Base-by-base conservation (phyloP, 2,329 filamentous ascomycete genomes). In the Aureobasidium vineae region DNA sequence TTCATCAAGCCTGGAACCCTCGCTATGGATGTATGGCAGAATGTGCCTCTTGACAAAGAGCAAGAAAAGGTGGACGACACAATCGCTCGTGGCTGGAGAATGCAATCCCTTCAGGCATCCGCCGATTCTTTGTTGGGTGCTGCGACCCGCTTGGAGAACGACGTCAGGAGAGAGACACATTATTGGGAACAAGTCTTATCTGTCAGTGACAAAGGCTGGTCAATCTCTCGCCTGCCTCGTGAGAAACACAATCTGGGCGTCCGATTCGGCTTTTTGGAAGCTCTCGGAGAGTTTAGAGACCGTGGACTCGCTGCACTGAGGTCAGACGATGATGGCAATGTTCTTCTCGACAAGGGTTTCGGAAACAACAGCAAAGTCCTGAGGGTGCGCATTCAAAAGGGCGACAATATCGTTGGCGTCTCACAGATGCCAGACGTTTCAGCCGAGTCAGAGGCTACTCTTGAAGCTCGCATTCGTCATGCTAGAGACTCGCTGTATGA, bases 161-260 rank as follows among this genome's bases (percentile, higher is more conserved):
- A 97, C 75, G 89, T 96, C 40, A 83, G 85, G 11, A 86, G 87
- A 36, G 95, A 99, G 79, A 88, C 88, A 1, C 88, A 85, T 71
- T 99, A 96, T 77, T 99, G 95, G 95, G 85, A 90, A 65, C 89
- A 96, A 72, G 85, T 98, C 2, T 80, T 96, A 54, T 86, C 87
- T 11, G 87, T 98, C 52, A 92, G 89, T 70, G 86, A 92, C 70
- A 88, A 88, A 65, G 92, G 93, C 5, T 99, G 95, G 94, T 88
- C 90, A 23, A 81, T 98, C 21, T 94, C 89, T 71, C 85, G 90
- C 57, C 80, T 95, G 47, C 91, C 92, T 0, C 82, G 87, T 7
- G 88, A 94, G 71, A 83, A 83, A 59, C 86, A 91, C 71, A 88
- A 87, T 0, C 82, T 98, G 59, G 92, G 90, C 23, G 94, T 98